Base-by-base conservation (phyloP, 768 basidiomycete genomes). In the Tylopilus rubrobrunneus region DNA sequence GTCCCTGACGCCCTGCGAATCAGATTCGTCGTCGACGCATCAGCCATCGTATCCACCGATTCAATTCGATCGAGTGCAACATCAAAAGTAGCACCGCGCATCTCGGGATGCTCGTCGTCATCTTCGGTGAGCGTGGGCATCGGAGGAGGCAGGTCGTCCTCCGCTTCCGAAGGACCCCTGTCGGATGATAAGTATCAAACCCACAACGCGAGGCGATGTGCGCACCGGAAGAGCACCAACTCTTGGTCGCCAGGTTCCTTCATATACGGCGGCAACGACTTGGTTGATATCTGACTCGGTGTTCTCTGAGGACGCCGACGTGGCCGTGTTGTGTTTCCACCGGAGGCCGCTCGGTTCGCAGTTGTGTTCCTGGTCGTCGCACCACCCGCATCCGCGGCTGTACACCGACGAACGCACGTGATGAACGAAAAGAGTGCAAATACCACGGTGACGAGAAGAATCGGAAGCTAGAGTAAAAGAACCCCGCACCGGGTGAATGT, bases 201-300 rank as follows among this genome's bases (percentile, higher is more conserved):
- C 33, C 40, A 37, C 31, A 40, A 14, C 7, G 23, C 12, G 9
- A 50, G 17, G n/a, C 2, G 19, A 31, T 1, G 27, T 42, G 19
- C 74, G 57, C 55, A 80, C 79, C 78, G 67, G 42, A 70, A 74
- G 48, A 92, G 82, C 6, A 92, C 90, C 28, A 92, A 75, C 66
- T 92, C 90, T 37, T 85, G 76, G 45, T 90, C 90, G 15, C 89
- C 89, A 0, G 90, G 88, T 56, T 92, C 89, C 69, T 90, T 90
- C 73, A 81, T 87, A 60, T 92, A 92, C 28, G 77, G 81, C 6
- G 90, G 90, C 29, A 92, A 67, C 6, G 86, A 89, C 28, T 78
- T 81, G 8, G 87, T 89, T 6, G 87, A 89, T 48, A 91, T 83
- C 66, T 90, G 88, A 43, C 87, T 90, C 4, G 90, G 86, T 5